These are phyloP conservation scores for Aspergillus viridinutans DNA, from an alignment of 2,329 filamentous ascomycete species.

Conservation along the genomic window DNA sequence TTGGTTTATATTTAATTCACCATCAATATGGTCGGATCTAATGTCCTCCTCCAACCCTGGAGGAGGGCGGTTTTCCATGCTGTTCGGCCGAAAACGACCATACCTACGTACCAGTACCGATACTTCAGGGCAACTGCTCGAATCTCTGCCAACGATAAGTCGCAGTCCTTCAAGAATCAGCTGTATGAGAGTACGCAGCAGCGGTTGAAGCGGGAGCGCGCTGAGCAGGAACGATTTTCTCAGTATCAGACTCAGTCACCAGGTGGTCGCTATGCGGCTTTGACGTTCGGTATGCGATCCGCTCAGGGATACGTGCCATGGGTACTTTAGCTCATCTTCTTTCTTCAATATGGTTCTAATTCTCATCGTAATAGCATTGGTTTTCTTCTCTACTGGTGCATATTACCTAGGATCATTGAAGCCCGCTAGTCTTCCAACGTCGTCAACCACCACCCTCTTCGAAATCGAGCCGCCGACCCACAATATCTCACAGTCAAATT, in stretches of 20 bases:
- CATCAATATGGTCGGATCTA: conserved; percentile 18
- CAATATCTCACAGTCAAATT: conserved; percentile 52
- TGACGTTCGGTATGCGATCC: conserved; percentile 30
- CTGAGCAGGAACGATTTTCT: conserved; percentile 51
- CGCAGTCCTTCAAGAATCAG: conserved; percentile 55
- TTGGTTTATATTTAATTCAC: not conserved
- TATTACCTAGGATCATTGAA: conserved; percentile 54
- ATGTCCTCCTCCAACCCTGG: conserved; percentile 9
- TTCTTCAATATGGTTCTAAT: conserved; percentile 3
- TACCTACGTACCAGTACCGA: conserved; percentile 13
- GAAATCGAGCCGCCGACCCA: conserved; percentile 48
- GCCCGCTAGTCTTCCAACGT: conserved; percentile 43
- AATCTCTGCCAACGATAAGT: conserved; percentile 24
- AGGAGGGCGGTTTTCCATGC: conserved; percentile 15
- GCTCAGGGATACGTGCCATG: not conserved
- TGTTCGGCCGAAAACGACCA: conserved; percentile 9
- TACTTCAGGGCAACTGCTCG: conserved; percentile 19
- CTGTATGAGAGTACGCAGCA: conserved; percentile 59
- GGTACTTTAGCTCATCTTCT: not conserved
- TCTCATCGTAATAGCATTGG: conserved; percentile 41
- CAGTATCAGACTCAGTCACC: conserved; percentile 39
- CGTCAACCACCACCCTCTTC: conserved; percentile 56
- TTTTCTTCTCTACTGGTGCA: conserved; percentile 49
- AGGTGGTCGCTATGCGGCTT: conserved; percentile 36
- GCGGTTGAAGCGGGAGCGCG: conserved; percentile 55